A percentile compares a stretch with the other conserved stretches of the same genome.
Evolutionary conservation across 2,329 filamentous ascomycete species (phyloP).

Genomic region (Penicillium occitanis): DNA sequence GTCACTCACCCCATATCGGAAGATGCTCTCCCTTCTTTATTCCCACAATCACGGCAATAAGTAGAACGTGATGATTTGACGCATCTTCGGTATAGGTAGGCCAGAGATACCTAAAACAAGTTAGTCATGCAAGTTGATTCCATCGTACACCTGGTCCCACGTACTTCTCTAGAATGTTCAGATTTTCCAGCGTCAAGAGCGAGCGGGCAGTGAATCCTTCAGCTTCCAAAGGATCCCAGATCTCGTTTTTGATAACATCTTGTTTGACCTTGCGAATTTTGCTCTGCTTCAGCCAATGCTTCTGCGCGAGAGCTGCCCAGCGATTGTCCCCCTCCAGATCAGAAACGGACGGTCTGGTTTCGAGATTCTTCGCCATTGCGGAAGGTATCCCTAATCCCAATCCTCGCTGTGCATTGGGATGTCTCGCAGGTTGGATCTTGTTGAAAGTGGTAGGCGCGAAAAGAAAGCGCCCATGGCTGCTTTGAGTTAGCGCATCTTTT

Average conservation of each 20-base stretch:
- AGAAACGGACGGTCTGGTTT: slow-evolving; percentile 44
- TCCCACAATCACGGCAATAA: slow-evolving; percentile 82
- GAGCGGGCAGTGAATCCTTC: slow-evolving; percentile 75
- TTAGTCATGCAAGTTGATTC: slow-evolving; percentile 24
- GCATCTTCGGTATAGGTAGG: slow-evolving; percentile 85
- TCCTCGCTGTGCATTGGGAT: slow-evolving; percentile 26
- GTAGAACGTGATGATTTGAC: slow-evolving; percentile 86
- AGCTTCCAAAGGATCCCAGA: slow-evolving; percentile 86
- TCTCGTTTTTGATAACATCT: slow-evolving; percentile 78
- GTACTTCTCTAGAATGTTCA: slow-evolving; percentile 84
- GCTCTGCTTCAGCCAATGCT: slow-evolving; percentile 75
- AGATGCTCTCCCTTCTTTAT: slow-evolving; percentile 85
- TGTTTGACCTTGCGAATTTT: slow-evolving; percentile 74
- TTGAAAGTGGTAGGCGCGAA: slow-evolving; percentile 17
- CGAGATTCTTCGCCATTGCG: slow-evolving; percentile 59
- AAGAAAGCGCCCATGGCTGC: slow-evolving; percentile 13
- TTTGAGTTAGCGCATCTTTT: slow-evolving; percentile 24
- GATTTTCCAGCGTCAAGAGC: slow-evolving; percentile 78
- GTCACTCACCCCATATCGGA: slow-evolving; percentile 74
- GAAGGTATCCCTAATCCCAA: slow-evolving; percentile 45
- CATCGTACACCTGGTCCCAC: slow-evolving; percentile 22
- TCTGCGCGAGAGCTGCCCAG: slow-evolving; percentile 70
- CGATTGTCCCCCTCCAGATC: slow-evolving; percentile 45
- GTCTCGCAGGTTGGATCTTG: slow-evolving; percentile 9
- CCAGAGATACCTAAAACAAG: slow-evolving; percentile 74